These are phyloP conservation scores for Saturnispora galanensis DNA, from an alignment of 805 yeast species.

Conservation along the genomic window DNA sequence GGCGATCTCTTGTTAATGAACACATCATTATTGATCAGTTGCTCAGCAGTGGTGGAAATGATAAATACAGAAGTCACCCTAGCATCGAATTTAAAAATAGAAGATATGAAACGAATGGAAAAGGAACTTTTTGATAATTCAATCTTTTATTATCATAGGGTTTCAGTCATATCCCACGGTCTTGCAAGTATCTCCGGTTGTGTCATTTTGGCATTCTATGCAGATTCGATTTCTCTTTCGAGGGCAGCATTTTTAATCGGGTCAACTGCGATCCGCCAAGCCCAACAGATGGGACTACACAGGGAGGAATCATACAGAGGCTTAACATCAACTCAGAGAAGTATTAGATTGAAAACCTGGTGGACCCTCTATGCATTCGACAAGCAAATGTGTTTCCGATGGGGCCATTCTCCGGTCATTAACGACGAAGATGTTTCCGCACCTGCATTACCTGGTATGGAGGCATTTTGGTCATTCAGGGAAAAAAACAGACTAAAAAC, in stretches of 20 bases:
- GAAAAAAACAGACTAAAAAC: slow-evolving; percentile 1
- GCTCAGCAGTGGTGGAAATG: slow-evolving; percentile 10
- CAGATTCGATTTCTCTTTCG: slow-evolving; percentile 25
- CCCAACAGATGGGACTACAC: slow-evolving; percentile 50
- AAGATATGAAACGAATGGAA: slow-evolving; percentile 22
- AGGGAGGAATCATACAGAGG: slow-evolving; percentile 35
- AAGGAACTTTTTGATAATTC: slow-evolving; percentile 30
- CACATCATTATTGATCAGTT: slow-evolving; percentile 18
- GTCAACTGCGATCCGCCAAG: slow-evolving; percentile 41
- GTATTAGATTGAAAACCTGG: slow-evolving; percentile 36
- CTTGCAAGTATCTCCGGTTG: slow-evolving; percentile 42
- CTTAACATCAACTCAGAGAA: slow-evolving; percentile 28
- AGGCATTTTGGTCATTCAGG: slow-evolving; percentile 15
- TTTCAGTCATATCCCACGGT: slow-evolving; percentile 43
- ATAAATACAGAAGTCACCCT: neutral
- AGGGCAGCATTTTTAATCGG: slow-evolving; percentile 34
- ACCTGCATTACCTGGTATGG: slow-evolving; percentile 20
- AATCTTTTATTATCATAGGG: slow-evolving; percentile 42
- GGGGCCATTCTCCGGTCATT: slow-evolving; percentile 42
- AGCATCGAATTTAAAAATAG: slow-evolving; percentile 6
- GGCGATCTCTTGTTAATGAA: slow-evolving; percentile 29
- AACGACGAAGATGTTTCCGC: slow-evolving; percentile 32
- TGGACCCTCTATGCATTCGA: slow-evolving; percentile 40
- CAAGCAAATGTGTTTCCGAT: slow-evolving; percentile 32
- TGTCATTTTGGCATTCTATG: slow-evolving; percentile 34